Conservation (phyloP, 345 rosid genomes). For the Psidium friedrichsthalianum region DNA sequence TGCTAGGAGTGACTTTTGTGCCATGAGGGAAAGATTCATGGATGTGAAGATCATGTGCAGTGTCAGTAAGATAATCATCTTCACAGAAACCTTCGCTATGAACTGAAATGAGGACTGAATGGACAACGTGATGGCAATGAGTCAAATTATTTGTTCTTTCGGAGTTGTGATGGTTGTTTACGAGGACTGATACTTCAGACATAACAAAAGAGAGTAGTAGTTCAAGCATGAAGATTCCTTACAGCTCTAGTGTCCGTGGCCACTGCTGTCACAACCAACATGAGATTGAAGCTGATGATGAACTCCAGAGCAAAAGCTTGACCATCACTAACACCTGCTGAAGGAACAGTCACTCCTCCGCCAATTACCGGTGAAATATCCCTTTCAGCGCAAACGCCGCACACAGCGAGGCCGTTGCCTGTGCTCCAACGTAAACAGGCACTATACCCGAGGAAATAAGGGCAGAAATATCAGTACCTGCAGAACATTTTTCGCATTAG, state of each 20-base stretch:
- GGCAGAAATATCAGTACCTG: not conserved
- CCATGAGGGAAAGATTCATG: not conserved
- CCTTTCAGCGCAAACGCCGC: constrained; percentile 67
- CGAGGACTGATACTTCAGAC: not conserved
- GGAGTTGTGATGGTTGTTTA: not conserved
- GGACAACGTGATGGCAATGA: not conserved
- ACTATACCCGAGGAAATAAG: constrained; percentile 14
- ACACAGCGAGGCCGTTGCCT: constrained; percentile 53
- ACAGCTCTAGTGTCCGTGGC: constrained; percentile 97
- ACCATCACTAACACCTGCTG: constrained; percentile 23
- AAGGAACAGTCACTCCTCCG: constrained; percentile 80
- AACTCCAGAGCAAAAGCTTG: constrained; percentile 88
- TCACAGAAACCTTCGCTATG: not conserved
- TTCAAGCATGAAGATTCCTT: constrained; percentile 4
- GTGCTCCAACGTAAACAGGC: constrained; percentile 64
- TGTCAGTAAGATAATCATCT: not conserved
- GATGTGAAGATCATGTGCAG: not conserved
- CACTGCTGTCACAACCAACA: constrained; percentile 88
- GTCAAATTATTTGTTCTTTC: not conserved
- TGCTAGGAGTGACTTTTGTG: not conserved
- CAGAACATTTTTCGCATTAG: not conserved
- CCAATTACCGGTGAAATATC: constrained; percentile 52
- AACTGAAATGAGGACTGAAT: not conserved
- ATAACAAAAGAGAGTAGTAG: not conserved
- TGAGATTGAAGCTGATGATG: constrained; percentile 72